Evolutionary conservation across 192 early-diverging fungal genomes (phyloP).

Genomic region (Backusella luteola): DNA sequence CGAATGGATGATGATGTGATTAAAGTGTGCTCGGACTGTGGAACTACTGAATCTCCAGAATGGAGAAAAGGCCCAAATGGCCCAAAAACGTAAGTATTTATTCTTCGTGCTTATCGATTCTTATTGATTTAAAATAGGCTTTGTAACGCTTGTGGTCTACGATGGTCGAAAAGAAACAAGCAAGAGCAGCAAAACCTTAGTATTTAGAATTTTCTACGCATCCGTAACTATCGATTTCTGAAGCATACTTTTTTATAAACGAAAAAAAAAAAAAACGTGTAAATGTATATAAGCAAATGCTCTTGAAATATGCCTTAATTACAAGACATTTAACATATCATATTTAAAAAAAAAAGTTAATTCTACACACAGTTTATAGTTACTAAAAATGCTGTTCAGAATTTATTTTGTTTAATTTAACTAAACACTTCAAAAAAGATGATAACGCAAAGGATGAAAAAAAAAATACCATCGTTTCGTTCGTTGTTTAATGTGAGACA

Average conservation of each 20-base stretch:
- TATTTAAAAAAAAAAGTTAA: no score
- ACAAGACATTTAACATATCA: no score
- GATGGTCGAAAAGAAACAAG: slow-evolving; percentile 32
- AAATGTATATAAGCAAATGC: no score
- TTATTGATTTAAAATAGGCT: slow-evolving; percentile 28
- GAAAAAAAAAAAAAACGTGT: background rate
- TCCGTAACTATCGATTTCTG: background rate
- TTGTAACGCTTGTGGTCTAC: slow-evolving; percentile 58
- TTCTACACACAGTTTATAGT: no score
- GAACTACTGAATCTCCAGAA: slow-evolving; percentile 50
- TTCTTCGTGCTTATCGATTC: background rate
- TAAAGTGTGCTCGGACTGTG: slow-evolving; percentile 36
- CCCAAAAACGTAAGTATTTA: slow-evolving; percentile 44
- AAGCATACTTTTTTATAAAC: background rate
- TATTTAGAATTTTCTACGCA: background rate
- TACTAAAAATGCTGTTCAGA: no score
- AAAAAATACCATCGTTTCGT: no score
- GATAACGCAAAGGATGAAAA: no score
- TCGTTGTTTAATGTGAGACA: no score
- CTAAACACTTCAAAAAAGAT: no score
- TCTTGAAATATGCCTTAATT: no score
- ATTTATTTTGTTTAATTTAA: no score
- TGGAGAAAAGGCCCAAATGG: slow-evolving; percentile 58
- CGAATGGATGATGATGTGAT: background rate
- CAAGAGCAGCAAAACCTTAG: background rate